Evolutionary conservation across 768 basidiomycete species (phyloP).

Genomic region (Kwoniella mangroviensis): DNA sequence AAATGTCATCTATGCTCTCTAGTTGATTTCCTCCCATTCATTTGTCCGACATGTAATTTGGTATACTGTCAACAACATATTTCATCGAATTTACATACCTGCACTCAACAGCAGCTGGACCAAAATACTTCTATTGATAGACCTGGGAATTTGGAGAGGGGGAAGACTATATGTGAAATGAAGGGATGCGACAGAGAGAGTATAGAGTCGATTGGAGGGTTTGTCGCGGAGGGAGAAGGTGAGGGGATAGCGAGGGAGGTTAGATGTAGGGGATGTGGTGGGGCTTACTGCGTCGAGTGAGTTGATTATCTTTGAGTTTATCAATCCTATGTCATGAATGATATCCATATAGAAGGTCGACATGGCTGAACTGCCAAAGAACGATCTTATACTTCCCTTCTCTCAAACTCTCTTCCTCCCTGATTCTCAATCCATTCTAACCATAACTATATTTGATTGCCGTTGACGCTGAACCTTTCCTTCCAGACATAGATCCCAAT

Average conservation of each 20-base stretch:
- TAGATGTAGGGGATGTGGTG: slow-evolving; percentile 33
- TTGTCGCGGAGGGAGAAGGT: slow-evolving; percentile 1
- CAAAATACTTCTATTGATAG: not conserved
- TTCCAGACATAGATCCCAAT: slow-evolving; percentile 42
- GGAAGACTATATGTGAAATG: slow-evolving; percentile 26
- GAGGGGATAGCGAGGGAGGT: slow-evolving; percentile 32
- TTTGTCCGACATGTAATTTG: slow-evolving; percentile 30
- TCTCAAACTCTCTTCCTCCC: not conserved
- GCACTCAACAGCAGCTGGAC: not conserved
- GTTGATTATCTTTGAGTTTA: slow-evolving; percentile 7
- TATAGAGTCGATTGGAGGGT: slow-evolving; percentile 41
- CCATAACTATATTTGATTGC: no score
- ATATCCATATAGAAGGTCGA: not conserved
- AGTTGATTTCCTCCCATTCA: slow-evolving; percentile 48
- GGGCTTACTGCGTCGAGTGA: slow-evolving; percentile 38
- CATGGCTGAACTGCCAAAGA: not conserved
- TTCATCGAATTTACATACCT: slow-evolving; percentile 23
- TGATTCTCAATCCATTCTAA: not conserved
- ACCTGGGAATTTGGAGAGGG: slow-evolving; percentile 16
- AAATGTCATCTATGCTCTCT: slow-evolving; percentile 32
- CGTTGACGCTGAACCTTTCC: no score
- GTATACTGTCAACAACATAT: slow-evolving; percentile 41
- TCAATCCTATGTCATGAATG: no score
- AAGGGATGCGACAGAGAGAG: slow-evolving; percentile 34
- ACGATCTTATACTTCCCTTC: not conserved